Evolutionary conservation across 2,329 filamentous ascomycete genomes (phyloP), one percentile per base, ranked within the genome.

Genomic region (Periconia sp.): DNA sequence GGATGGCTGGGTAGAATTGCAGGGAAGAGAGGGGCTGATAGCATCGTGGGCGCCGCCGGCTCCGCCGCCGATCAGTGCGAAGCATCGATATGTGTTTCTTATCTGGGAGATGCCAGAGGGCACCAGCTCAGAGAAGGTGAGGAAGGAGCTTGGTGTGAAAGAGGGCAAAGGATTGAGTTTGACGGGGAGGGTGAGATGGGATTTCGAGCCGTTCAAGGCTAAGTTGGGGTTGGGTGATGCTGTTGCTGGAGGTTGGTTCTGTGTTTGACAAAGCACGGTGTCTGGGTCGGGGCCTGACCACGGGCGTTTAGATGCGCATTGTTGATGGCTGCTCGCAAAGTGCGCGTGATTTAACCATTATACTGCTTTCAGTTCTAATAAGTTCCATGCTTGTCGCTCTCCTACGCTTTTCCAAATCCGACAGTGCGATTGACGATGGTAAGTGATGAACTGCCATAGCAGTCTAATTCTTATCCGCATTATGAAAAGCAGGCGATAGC

Each of bases 41-140:
- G 15, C 36, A 29, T 31, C 26, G n/a, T 39, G 36, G 36, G 2
- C 19, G 3, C 16, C 36, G 28, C 36, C 36, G 2, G 18, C 25
- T 25, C 26, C 36, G 28, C 18, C 23, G 2, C 12, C 16, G 10
- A 15, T 30, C 15, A 39, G 36, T 22, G 36, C 36, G 4, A 26
- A 26, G 28, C 36, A 39, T 39, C 36, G 36, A 9, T 39, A 39
- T 17, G 19, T 39, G 26, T 39, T 39, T 39, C 13, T 39, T 13
- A 29, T 39, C 19, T 39, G 36, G 36, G 36, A 39, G 28, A 26
- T 31, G 28, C 36, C 36, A 2, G 36, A 29, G 18, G 32, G 32
- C 19, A 31, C 32, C 19, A 13, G 26, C 13, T 19, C 26, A 9
- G 36, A 39, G 19, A 9, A 39, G 26, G 36, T 39, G 21, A n/a